A percentile compares a stretch with the other conserved stretches of the same genome.
These are phyloP conservation scores for Rhododendron ovatum DNA, from an alignment of 148 eudicot species.

Conservation along the genomic window DNA sequence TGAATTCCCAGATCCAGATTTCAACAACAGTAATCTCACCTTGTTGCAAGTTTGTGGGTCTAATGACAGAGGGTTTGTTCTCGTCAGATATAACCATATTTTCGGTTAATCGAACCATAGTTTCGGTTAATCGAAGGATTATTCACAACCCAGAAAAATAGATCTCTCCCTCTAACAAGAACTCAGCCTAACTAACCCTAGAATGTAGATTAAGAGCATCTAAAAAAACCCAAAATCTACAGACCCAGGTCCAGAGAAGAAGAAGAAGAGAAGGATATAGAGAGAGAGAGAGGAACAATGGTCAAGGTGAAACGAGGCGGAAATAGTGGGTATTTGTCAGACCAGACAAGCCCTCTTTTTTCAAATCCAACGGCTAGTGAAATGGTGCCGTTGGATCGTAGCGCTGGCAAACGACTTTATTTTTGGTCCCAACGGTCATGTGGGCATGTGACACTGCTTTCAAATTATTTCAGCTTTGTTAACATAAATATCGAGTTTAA, in stretches of 20 bases:
- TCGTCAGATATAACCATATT: slow-evolving; percentile 35
- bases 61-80: slow-evolving; percentile 31
- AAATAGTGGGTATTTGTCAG: slow-evolving; percentile 33
- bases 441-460: slow-evolving; percentile 28
- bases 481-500: background rate
- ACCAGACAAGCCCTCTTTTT: slow-evolving; percentile 17
- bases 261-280: background rate
- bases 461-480: slow-evolving; percentile 18
- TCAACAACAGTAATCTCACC: slow-evolving; percentile 22
- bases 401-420: slow-evolving; percentile 5
- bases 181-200: slow-evolving; percentile 6
- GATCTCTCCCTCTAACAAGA: slow-evolving; percentile 4
- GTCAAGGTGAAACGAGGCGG: slow-evolving; percentile 6
- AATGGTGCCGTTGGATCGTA: slow-evolving; percentile 42
- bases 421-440: slow-evolving; percentile 31
- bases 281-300: background rate
- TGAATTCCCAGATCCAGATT: background rate
- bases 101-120: background rate
- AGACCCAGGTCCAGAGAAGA: slow-evolving; percentile 4
- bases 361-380: slow-evolving; percentile 68
- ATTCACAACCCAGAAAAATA: slow-evolving; percentile 14
- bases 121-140: slow-evolving; percentile 7
- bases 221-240: slow-evolving; percentile 7
- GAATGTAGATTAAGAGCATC: slow-evolving; percentile 14
- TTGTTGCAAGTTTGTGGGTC: slow-evolving; percentile 27